phyloP scores from a whole-genome alignment of 2,329 filamentous ascomycete species.

The Trichoderma sp. region DNA sequence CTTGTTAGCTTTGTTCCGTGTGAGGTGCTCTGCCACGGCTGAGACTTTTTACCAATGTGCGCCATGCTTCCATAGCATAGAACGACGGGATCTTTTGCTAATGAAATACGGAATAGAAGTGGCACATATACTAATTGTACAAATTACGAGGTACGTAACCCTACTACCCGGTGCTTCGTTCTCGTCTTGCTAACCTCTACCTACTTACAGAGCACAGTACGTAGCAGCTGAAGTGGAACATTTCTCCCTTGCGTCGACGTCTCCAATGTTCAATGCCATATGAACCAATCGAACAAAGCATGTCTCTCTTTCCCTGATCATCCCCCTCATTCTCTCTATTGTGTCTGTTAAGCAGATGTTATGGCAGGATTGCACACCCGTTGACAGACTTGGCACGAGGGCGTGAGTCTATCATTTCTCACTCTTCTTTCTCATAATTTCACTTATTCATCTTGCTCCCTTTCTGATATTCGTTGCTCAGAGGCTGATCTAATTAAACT shows the following conservation, averaged over 20 bases:
- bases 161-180: neutral
- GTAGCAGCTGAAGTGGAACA: neutral
- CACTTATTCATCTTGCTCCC: neutral
- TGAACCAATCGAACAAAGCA: neutral
- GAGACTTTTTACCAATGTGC: neutral
- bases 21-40: neutral
- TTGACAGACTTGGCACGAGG: neutral
- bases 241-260: neutral
- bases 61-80: neutral
- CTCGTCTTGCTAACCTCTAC: neutral
- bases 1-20: neutral
- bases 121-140: neutral
- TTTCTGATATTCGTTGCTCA: neutral
- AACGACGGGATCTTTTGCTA: neutral
- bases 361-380: neutral
- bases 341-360: neutral
- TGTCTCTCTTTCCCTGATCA: neutral
- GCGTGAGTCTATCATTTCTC: neutral
- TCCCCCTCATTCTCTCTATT: neutral
- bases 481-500: neutral
- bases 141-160: neutral
- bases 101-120: neutral
- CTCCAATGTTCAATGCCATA: neutral
- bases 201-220: neutral
- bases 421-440: neutral